Conservation (phyloP, 768 basidiomycete species). For the Amanita jacksonii region DNA sequence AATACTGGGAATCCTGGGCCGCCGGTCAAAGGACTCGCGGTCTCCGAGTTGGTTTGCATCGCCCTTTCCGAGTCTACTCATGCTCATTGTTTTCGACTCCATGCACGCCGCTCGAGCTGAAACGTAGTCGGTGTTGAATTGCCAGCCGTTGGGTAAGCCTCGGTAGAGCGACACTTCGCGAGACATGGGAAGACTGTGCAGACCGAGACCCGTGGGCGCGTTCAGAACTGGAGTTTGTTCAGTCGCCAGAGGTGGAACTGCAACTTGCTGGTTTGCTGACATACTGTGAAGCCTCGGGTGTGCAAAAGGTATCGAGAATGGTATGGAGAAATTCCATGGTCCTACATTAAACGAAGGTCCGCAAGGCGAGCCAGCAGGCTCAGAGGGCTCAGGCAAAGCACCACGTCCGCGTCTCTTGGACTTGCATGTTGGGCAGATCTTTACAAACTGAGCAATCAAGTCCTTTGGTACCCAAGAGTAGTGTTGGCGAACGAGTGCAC, state of each 20-base stretch:
- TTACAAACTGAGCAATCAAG: constrained; percentile 70
- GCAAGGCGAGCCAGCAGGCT: constrained; percentile 7
- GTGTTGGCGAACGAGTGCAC: constrained; percentile 48
- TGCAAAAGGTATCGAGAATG: too few species aligned
- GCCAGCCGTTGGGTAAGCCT: constrained; percentile 40
- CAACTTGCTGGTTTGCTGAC: not conserved
- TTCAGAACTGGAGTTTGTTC: not conserved
- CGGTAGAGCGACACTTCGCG: constrained; percentile 38
- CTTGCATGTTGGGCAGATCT: constrained; percentile 69
- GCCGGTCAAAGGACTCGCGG: constrained; percentile 3
- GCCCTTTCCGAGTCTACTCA: too few species aligned
- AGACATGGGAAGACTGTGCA: constrained; percentile 26
- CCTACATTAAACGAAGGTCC: too few species aligned
- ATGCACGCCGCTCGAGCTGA: constrained; percentile 28
- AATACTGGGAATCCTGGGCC: constrained; percentile 32
- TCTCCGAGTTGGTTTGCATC: not conserved
- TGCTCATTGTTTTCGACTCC: constrained; percentile 20
- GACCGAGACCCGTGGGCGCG: constrained; percentile 1
- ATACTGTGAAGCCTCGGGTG: too few species aligned
- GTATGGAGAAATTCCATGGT: too few species aligned
- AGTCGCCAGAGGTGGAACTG: not conserved
- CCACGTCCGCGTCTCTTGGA: constrained; percentile 30
- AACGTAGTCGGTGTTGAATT: constrained; percentile 27
- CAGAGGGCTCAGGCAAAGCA: too few species aligned
- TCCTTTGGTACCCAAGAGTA: constrained; percentile 86